Evolutionary conservation across 2,329 filamentous ascomycete genomes (phyloP).

Genomic region (Phialophora verrucosa): DNA sequence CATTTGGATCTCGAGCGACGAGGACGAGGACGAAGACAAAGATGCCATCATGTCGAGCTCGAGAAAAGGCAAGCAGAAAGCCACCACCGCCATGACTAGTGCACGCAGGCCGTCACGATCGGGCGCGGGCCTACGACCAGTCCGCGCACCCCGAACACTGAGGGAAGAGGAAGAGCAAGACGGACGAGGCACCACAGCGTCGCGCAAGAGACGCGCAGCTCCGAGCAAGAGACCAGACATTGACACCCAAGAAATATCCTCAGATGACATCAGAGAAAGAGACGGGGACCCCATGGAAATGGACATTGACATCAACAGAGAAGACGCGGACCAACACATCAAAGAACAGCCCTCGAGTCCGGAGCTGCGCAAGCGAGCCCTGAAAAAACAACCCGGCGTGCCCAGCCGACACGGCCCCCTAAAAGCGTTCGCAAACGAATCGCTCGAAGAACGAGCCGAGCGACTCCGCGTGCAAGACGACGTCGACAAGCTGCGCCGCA

Average conservation of each 20-base stretch:
- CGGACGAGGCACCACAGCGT: background rate
- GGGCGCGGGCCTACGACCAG: slow-evolving; percentile 41
- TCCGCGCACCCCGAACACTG: slow-evolving; percentile 26
- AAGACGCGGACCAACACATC: slow-evolving; percentile 32
- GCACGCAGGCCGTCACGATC: slow-evolving; percentile 47
- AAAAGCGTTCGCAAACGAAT: slow-evolving; percentile 32
- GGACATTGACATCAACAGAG: background rate
- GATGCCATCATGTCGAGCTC: slow-evolving; percentile 43
- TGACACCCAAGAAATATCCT: slow-evolving; percentile 21
- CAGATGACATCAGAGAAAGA: slow-evolving; percentile 33
- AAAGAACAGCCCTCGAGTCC: slow-evolving; percentile 47
- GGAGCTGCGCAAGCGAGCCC: slow-evolving; percentile 49
- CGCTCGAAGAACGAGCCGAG: slow-evolving; percentile 39
- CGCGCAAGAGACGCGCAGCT: slow-evolving; percentile 9
- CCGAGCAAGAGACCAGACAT: slow-evolving; percentile 18
- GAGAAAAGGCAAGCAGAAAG: slow-evolving; percentile 53
- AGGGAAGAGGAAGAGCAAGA: slow-evolving; percentile 24
- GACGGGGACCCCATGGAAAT: slow-evolving; percentile 39
- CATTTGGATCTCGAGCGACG: slow-evolving; percentile 62
- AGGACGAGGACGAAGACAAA: slow-evolving; percentile 51
- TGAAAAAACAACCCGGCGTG: slow-evolving; percentile 44
- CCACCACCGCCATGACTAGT: slow-evolving; percentile 44
- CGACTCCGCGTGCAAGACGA: slow-evolving; percentile 42
- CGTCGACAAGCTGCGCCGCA: slow-evolving; percentile 31
- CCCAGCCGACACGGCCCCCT: slow-evolving; percentile 15